Evolutionary conservation across 169 alveolate genomes (phyloP), one percentile per base, ranked within the genome.

Genomic region (Babesia gibsoni): DNA sequence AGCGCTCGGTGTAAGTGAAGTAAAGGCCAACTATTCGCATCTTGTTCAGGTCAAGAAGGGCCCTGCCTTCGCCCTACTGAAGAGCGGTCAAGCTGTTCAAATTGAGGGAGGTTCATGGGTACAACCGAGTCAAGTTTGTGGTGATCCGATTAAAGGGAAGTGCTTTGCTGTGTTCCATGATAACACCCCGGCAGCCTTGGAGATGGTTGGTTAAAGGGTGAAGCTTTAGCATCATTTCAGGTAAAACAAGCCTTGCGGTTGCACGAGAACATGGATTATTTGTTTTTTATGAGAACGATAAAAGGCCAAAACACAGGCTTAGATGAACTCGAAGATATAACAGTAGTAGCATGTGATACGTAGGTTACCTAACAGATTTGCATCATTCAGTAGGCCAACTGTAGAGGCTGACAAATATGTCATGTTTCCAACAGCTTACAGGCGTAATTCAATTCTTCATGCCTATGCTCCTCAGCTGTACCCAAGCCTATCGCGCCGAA

Each of bases 41-140:
- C n/a, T 18, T 27, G 7, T 30, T 27, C 43, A 93, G 66, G 83
- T 93, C 9, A 86, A 89, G 39, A 89, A 92, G 23, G 96, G 97
- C 22, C 94, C 94, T 46, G 80, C 82, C 32, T 92, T 75, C 66
- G 93, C 94, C 0, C 89, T 77, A 57, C 88, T 94, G 43, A 90
- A 91, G 73, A 88, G 83, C 45, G 97, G 97, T 25, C 87, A 90
- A 61, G 36, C 84, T 27, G 67, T 94, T 22, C 75, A 84, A 35
- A 64, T 91, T 25, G 70, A 66, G 36, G 84, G 87, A 67, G 92
- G 93, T 32, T 74, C 79, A 49, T 49, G 80, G 29, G 85, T 94
- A 30, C 70, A 81, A 7, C 90, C 95, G 18, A 72, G 73, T 43
- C 92, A 94, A 29, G 97, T 94, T 22, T 90, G 94, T 64, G 94